Base-by-base conservation (phyloP, 192 early-diverging fungal species). In the Gryganskiella cystojenkinii region DNA sequence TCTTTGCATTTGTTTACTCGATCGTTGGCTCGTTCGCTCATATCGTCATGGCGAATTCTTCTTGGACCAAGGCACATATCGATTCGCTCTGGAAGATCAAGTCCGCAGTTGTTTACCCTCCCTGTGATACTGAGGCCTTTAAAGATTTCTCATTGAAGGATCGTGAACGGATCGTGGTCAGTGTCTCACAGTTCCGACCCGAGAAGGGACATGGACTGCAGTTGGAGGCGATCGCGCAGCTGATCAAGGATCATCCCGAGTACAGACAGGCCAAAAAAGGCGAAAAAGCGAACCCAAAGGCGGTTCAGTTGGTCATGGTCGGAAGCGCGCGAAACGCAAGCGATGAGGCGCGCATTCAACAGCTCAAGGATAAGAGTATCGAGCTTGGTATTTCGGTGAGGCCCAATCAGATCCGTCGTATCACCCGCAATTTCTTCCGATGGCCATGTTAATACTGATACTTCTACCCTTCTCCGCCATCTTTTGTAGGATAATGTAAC, bases 121-220 rank as follows among this genome's bases (percentile, higher is more conserved):
- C 98, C 20, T 99, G 97, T 81, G 93, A 97, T 68, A 95, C 94
- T 0, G 66, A 82, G 1, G 78, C 84, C 0, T 80, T 99, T 40
- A 70, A 70, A 3, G 70, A 67, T 30, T 85, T 92, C 40, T 63
- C 89, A 3, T 66, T 97, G 7, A 50, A 47, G 0, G 52, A 54
- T 2, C 87, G 97, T 2, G 67, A 89, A 35, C 79, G 76, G 0
- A 69, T 90, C 6, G 83, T 98, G 40, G 80, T 98, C 22, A 96
- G 95, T 52, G 88, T 99, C 30, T 96, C 96, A 11, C 98, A 99
- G 75, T 99, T 98, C 80, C 83, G 97, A 15, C 97, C 98, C 2
- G 98, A 99, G 73, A 99, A 99, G 74, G 91, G 92, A 61, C 98
- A 98, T 80, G 54, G 30, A 0, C 55, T 96, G 62, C 98, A 99